phyloP scores from a whole-genome alignment of 2,329 filamentous ascomycete genomes.

The Amauroascus niger region DNA sequence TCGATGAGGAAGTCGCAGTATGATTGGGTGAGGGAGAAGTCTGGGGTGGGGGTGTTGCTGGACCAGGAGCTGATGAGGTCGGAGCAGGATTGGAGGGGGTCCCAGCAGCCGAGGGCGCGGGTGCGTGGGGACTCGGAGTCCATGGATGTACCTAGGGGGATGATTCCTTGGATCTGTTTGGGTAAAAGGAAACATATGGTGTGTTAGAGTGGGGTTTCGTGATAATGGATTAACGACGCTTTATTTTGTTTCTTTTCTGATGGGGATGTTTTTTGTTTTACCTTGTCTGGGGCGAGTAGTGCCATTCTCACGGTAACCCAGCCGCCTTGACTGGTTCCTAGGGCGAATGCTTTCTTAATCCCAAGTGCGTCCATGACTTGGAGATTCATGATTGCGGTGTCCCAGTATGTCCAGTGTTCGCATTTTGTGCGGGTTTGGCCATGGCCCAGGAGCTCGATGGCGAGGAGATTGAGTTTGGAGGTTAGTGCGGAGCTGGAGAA shows the following conservation, averaged over 20 bases:
- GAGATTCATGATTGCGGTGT: slow-evolving; percentile 44
- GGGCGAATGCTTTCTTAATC: slow-evolving; percentile 38
- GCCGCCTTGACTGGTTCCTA: slow-evolving; percentile 47
- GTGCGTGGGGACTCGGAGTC: slow-evolving; percentile 41
- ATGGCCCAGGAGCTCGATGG: slow-evolving; percentile 47
- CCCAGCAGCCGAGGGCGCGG: slow-evolving; percentile 42
- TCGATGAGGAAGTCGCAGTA: slow-evolving; percentile 41
- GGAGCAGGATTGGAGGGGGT: slow-evolving; percentile 30
- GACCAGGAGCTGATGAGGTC: slow-evolving; percentile 36
- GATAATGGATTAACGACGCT: not conserved
- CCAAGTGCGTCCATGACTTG: slow-evolving; percentile 46
- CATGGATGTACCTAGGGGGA: slow-evolving; percentile 45
- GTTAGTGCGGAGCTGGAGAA: slow-evolving; percentile 31
- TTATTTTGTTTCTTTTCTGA: too few species aligned
- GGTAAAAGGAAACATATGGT: too few species aligned
- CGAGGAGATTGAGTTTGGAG: slow-evolving; percentile 41
- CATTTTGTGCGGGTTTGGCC: slow-evolving; percentile 38
- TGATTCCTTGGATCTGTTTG: slow-evolving; percentile 41
- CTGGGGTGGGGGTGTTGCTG: slow-evolving; percentile 29
- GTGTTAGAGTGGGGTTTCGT: too few species aligned
- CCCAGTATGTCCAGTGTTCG: slow-evolving; percentile 48
- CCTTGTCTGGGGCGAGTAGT: slow-evolving; percentile 41
- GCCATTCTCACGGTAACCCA: slow-evolving; percentile 47
- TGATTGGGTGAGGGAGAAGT: slow-evolving; percentile 35
- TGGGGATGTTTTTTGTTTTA: slow-evolving; percentile 23